Base-by-base conservation (phyloP, 192 early-diverging fungal species). In the Dissophora globulifera region DNA sequence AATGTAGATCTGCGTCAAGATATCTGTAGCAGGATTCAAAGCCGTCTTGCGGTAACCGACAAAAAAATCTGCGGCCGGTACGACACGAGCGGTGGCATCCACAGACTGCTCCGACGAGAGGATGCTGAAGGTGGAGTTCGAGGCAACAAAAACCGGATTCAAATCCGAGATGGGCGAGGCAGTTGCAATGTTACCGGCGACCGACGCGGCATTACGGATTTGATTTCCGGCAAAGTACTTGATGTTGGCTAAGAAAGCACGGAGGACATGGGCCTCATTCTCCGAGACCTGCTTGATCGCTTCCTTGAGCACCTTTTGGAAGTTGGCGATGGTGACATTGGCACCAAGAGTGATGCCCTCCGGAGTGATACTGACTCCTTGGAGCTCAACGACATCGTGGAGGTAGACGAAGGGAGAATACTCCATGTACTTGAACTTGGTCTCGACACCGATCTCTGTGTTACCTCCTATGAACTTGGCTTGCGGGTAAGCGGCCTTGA, bases 151-250 rank as follows among this genome's bases (percentile, higher is more conserved):
- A 30, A 94, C 90, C 2, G 94, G 94, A 78, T 95, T 96, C 53
- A 96, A 81, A 68, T 95, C 93, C 13, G 92, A 94, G 57, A 94
- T 95, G 10, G 94, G 93, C 50, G 90, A 92, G n/a, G 93, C 94
- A 7, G 94, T 95, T 19, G 85, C 88, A 49, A 95, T 90, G 78
- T 94, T 96, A 30, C 94, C 94, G 23, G 89, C 94, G 52, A 95
- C 82, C 9, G 89, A 88, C 4, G 94, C 92, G 3, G 94, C 92
- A 69, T 94, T 95, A 68, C 94, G 84, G 67, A 96, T 91, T 84
- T 96, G 94, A 52, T 80, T 81, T 46, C 93, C 90, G 7, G 93
- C 93, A 85, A 95, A 93, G 78, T 88, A 93, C 58, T 86, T 81
- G 51, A 92, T 74, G 78, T 91, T 93, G 58, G 88, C 87, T 25